phyloP scores from a whole-genome alignment of 768 basidiomycete species.

The Suillus alpinus region DNA sequence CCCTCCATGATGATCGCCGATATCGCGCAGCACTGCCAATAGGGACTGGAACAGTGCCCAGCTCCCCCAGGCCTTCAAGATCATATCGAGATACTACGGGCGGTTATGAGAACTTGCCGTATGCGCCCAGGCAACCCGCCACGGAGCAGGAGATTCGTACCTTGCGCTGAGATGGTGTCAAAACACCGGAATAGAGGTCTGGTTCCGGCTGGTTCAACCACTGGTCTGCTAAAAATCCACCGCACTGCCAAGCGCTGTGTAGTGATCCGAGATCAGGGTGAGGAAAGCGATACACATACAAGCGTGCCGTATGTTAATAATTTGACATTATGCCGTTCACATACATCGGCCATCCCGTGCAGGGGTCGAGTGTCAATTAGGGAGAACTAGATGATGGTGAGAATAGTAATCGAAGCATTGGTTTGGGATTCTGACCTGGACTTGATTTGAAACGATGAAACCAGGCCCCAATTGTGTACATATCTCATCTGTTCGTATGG shows the following conservation, averaged over 20 bases:
- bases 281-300: constrained; percentile 38
- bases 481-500: constrained; percentile 72
- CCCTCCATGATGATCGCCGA: constrained; percentile 66
- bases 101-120: constrained; percentile 2
- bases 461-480: constrained; percentile 72
- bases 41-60: constrained; percentile 76
- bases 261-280: constrained; percentile 7
- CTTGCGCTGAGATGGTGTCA: constrained; percentile 85
- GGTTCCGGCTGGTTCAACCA: constrained; percentile 72
- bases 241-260: constrained; percentile 51
- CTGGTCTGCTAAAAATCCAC: constrained; percentile 75
- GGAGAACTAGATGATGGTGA: constrained; percentile 57
- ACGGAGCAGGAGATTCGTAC: constrained; percentile 32
- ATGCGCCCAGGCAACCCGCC: background rate
- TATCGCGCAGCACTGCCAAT: constrained; percentile 51
- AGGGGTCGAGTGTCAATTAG: constrained; percentile 76
- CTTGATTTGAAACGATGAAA: constrained; percentile 77
- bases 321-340: constrained; percentile 68
- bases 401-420: background rate
- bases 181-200: constrained; percentile 60
- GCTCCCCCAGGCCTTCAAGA: constrained; percentile 72
- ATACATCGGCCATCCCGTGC: constrained; percentile 75
- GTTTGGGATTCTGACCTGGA: constrained; percentile 51
- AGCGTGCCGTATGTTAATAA: constrained; percentile 81
- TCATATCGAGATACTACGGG: constrained; percentile 80